These are phyloP conservation scores for Solanum pennellii DNA, from an alignment of 257 asterid species.

Conservation along the genomic window DNA sequence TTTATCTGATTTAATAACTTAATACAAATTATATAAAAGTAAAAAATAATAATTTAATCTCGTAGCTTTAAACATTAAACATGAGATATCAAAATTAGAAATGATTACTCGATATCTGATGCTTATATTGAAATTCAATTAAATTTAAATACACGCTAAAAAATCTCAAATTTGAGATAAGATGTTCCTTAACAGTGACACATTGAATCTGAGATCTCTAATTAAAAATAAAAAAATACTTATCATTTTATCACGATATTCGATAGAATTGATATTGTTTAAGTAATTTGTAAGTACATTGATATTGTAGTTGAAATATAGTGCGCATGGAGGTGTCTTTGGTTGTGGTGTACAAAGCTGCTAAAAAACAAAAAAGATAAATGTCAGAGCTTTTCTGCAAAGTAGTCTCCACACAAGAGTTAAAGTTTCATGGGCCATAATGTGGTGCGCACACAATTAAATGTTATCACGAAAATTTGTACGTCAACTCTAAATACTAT, in stretches of 20 bases:
- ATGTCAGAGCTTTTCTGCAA: not conserved
- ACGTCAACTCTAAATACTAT: not conserved
- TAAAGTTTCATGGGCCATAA: not conserved
- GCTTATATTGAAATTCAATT: fast-evolving
- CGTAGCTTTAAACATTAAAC: too few relatives aligned
- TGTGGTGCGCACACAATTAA: not conserved
- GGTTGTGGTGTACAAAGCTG: not conserved
- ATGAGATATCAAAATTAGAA: not conserved
- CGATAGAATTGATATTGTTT: not conserved
- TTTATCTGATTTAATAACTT: fast-evolving
- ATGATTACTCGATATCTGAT: too few relatives aligned
- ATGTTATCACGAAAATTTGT: not conserved
- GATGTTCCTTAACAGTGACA: fast-evolving
- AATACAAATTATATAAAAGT: too few relatives aligned
- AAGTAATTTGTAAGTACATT: not conserved
- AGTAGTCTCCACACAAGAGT: not conserved
- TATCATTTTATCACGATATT: too few relatives aligned
- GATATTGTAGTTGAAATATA: not conserved
- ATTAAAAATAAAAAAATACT: too few relatives aligned
- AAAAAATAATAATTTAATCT: too few relatives aligned
- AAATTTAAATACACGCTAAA: fast-evolving
- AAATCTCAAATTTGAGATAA: fast-evolving
- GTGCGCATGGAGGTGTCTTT: not conserved
- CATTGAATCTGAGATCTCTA: fast-evolving
- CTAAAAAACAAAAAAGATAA: not conserved